Percentiles rank a stretch among this genome's conserved stretches.
phyloP scores from a whole-genome alignment of 2,329 filamentous ascomycete species.

The Hypoxylon rubiginosum region DNA sequence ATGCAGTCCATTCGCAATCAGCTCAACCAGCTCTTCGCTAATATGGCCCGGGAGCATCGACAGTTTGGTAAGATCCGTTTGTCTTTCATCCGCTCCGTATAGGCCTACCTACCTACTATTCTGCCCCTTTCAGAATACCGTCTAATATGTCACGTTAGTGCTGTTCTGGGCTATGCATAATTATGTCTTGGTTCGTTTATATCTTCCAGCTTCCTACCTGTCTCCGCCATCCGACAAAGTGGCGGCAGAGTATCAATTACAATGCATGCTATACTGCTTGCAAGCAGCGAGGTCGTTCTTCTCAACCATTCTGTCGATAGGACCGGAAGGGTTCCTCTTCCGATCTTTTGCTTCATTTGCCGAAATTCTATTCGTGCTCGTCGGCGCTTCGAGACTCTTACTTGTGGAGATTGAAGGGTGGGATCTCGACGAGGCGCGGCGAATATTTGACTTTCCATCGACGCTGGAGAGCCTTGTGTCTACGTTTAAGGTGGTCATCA shows the following conservation, averaged over 20 bases:
- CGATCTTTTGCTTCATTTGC: slow-evolving; percentile 45
- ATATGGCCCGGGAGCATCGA: slow-evolving; percentile 47
- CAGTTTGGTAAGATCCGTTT: slow-evolving; percentile 43
- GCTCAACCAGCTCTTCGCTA: slow-evolving; percentile 52
- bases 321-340: slow-evolving; percentile 46
- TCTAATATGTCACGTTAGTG: slow-evolving; percentile 39
- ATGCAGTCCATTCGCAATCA: slow-evolving; percentile 52
- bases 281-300: slow-evolving; percentile 54
- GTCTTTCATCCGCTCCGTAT: not conserved
- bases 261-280: slow-evolving; percentile 55
- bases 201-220: slow-evolving; percentile 56
- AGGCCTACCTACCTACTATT: not conserved
- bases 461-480: slow-evolving; percentile 41
- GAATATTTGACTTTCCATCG: slow-evolving; percentile 43
- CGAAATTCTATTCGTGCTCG: slow-evolving; percentile 49
- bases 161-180: slow-evolving; percentile 52
- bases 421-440: slow-evolving; percentile 45
- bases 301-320: slow-evolving; percentile 49
- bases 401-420: slow-evolving; percentile 48
- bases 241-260: slow-evolving; percentile 38
- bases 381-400: slow-evolving; percentile 49
- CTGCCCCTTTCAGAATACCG: not conserved
- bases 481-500: slow-evolving; percentile 18
- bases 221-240: slow-evolving; percentile 41
- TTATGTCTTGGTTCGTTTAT: slow-evolving; percentile 56